Conservation (phyloP, 1,284 basidiomycete genomes). For the Malassezia arunalokei region DNA sequence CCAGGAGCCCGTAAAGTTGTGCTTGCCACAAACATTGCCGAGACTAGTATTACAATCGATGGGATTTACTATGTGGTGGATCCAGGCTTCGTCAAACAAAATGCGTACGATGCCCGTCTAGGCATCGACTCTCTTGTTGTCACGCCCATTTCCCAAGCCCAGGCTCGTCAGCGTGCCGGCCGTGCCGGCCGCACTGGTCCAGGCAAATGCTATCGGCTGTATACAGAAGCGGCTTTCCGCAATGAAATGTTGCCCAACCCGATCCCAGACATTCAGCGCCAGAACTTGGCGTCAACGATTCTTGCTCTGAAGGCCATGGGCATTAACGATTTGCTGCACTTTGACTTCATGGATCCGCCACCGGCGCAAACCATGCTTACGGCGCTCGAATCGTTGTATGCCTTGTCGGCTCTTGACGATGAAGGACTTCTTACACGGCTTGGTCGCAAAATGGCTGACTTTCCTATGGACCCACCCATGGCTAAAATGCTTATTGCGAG, state of each 20-base stretch:
- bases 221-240: constrained; percentile 90
- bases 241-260: constrained; percentile 98
- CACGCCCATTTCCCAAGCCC: constrained; percentile 95
- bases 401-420: constrained; percentile 86
- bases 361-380: constrained; percentile 89
- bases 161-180: constrained; percentile 85
- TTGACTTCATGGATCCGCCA: constrained; percentile 99
- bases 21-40: constrained; percentile 96
- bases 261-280: constrained; percentile 93
- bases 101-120: constrained; percentile 88
- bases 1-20: constrained; percentile 93
- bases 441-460: constrained; percentile 97
- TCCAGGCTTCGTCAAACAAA: constrained; percentile 97
- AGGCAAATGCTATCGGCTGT: constrained; percentile 93
- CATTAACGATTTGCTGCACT: constrained; percentile 90
- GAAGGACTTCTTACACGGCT: constrained; percentile 86
- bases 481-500: constrained; percentile 99
- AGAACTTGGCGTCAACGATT: constrained; percentile 83
- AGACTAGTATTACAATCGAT: constrained; percentile 94
- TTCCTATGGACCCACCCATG: constrained; percentile 89
- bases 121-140: constrained; percentile 99
- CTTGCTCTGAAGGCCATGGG: constrained; percentile 97
- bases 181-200: constrained; percentile 95
- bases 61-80: constrained; percentile 98
- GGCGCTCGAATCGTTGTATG: constrained; percentile 84